Evolutionary conservation across 73 alveolate genomes (phyloP), one percentile per base, ranked within the genome.

Genomic region (Paramecium octaurelia): DNA sequence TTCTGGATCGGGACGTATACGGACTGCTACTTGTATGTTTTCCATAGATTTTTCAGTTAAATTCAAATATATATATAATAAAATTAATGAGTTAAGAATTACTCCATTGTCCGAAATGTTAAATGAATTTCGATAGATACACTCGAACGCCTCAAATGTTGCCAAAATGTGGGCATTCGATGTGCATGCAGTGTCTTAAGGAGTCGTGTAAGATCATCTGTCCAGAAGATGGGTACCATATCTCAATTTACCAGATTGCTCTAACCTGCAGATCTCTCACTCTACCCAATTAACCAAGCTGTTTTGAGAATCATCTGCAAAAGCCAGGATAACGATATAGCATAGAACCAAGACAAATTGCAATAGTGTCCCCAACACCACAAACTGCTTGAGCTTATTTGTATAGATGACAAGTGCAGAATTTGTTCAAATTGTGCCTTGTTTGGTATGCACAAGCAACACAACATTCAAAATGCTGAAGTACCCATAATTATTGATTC

Each of bases 351-450:
- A 10, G 84, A 31, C 3, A 34, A 27, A 34, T 64, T 64, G 12
- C 50, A 34, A 20, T 27, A 31, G 14, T 64, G 84, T 27, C 23
- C 50, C 2, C 2, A 64, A 64, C 97, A 93, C 73, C 38, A 85
- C 35, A 91, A 94, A 59, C 92, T 83, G 60, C 86, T 96, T 76
- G 99, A 96, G 76, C 93, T 96, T 70, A 95, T 96, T 18, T 96
- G 99, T 83, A 76, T 96, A 4, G 98, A 96, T 88, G 99, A 96
- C 57, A 83, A 83, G 42, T 93, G 94, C 31, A 92, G 95, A 92
- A 96, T 96, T 14, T 96, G 99, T 87, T 92, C 98, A 8, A 94
- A 92, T 92, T 96, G 99, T 69, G 99, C 99, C 16, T 85, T 96
- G 71, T 96, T 96, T 59, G 99, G 99, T 20, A 60, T 58, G 10